A percentile compares a stretch with the other conserved stretches of the same genome.
Conservation (phyloP, 257 asterid genomes). For the Solanum ossicruentum region DNA sequence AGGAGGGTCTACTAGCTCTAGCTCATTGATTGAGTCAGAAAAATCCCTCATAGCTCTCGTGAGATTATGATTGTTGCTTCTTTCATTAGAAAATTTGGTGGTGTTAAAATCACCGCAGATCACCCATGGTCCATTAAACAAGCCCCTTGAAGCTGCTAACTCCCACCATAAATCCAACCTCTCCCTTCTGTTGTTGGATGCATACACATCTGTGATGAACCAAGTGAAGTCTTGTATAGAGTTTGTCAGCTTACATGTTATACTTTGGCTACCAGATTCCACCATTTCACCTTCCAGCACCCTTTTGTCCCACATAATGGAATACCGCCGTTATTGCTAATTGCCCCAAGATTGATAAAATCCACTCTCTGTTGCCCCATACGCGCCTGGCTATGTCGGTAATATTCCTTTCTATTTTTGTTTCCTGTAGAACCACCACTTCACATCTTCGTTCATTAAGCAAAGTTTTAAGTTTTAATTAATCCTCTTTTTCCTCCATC, state of each 20-base stretch:
- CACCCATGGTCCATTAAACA: no score
- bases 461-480: no score
- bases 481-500: no score
- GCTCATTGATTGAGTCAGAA: not conserved
- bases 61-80: not conserved
- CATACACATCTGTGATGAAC: no score
- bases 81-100: not conserved
- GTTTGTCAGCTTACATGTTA: not conserved
- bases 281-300: not conserved
- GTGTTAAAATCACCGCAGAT: not conserved
- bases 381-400: not conserved
- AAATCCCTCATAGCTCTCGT: not conserved
- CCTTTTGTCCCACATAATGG: not conserved
- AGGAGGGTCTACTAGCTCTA: not conserved
- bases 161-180: no score
- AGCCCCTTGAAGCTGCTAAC: no score
- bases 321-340: not conserved
- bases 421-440: no score
- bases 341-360: not conserved
- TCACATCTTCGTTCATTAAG: no score
- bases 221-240: not conserved
- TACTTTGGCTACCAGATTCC: not conserved
- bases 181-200: no score
- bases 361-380: not conserved
- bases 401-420: no score